Evolutionary conservation across 1,139 yeast genomes (phyloP), one percentile per base, ranked within the genome.

Genomic region (Hansenula anomala): DNA sequence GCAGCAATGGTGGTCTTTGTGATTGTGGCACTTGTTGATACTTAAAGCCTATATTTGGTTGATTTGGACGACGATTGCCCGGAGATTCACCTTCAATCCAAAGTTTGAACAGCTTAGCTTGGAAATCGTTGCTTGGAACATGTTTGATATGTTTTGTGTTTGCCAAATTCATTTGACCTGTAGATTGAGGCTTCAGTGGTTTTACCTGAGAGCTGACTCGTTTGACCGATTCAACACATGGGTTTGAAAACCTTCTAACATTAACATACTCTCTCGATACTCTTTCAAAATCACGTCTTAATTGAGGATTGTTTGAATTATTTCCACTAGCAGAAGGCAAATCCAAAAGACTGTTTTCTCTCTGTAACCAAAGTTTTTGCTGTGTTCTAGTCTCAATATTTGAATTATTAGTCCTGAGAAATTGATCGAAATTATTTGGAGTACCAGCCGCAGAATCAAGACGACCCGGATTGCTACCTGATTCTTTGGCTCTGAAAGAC

Each of bases 321-420:
- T 37, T 27, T 19, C 38, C 41, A 28, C 45, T 47, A 13, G 37
- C 30, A 31, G 40, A 29, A 13, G 49, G 39, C 2, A 79, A 61
- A 53, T 80, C 86, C 66, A 81, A 65, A 33, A 80, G 66, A 6
- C 85, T 78, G 51, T 75, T 83, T 48, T 86, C 95, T 45, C 95
- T 67, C 56, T 85, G 95, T 28, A 86, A 63, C 95, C 95, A 85
- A 36, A 86, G 69, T 46, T 83, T 73, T 53, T 85, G 92, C 54
- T 86, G 95, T 0, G 95, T 85, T 59, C 95, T 70, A 1, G 88
- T 80, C 38, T 78, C 81, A n/a, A 63, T 59, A 35, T 64, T 66
- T 4, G 61, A 54, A 29, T 58, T 62, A 7, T 48, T 47, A 3
- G 63, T 47, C 31, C 59, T 63, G 14, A 66, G 45, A 41, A 64